A percentile compares a stretch with the other conserved stretches of the same genome.
Evolutionary conservation across 306 rosid species (phyloP).

Genomic region (Citrullus mucosospermus): DNA sequence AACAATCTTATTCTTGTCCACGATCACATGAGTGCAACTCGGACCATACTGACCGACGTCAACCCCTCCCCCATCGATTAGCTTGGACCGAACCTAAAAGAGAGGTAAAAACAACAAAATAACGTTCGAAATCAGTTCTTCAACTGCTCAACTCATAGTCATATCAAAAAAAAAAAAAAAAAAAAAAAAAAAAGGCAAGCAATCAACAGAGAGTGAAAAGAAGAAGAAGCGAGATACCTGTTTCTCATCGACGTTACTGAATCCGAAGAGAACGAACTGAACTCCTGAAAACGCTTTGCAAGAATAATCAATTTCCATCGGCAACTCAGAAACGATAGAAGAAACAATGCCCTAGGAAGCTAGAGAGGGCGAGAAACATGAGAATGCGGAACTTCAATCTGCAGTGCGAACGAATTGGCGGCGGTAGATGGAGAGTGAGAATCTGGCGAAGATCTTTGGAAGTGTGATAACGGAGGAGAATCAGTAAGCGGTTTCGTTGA

Average conservation of each 20-base stretch:
- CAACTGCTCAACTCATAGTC: neutral
- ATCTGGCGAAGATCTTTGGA: neutral
- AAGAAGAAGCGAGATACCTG: slow-evolving; percentile 22
- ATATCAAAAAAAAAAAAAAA: neutral
- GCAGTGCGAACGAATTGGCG: neutral
- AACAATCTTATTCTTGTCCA: slow-evolving; percentile 44
- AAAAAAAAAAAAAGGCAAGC: neutral
- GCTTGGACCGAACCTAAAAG: slow-evolving; percentile 55
- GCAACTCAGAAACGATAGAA: slow-evolving; percentile 8
- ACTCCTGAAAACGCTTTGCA: slow-evolving; percentile 41
- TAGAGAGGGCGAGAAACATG: neutral
- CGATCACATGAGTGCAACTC: slow-evolving; percentile 67
- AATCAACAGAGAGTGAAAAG: neutral
- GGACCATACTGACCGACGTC: slow-evolving; percentile 46
- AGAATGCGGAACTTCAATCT: neutral
- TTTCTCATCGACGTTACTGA: slow-evolving; percentile 31
- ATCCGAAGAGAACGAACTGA: slow-evolving; percentile 55
- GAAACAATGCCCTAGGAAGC: neutral
- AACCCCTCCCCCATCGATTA: slow-evolving; percentile 59
- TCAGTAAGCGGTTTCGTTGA: neutral
- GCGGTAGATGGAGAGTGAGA: neutral
- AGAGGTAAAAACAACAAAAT: neutral
- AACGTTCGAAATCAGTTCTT: neutral
- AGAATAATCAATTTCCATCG: slow-evolving; percentile 26
- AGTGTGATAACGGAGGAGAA: neutral